These are phyloP conservation scores for Neurospora sublineolata DNA, from an alignment of 495 filamentous ascomycete species.

Conservation along the genomic window DNA sequence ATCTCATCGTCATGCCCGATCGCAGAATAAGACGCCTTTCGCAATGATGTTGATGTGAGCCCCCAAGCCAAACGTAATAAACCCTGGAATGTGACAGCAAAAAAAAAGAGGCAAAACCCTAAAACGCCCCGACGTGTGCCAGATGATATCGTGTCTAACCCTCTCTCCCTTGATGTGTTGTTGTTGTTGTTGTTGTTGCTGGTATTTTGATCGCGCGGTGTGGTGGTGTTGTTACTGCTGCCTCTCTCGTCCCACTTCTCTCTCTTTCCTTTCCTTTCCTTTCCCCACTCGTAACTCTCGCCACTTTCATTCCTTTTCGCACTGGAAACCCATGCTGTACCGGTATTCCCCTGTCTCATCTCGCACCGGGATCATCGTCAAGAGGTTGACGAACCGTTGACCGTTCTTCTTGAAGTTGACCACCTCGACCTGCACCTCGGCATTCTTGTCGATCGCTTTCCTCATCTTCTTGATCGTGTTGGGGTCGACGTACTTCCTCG, in stretches of 20 bases:
- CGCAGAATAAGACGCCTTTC: background rate
- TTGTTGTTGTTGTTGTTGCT: background rate
- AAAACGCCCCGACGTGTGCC: background rate
- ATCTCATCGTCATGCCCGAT: background rate
- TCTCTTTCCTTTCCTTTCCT: background rate
- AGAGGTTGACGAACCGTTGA: conserved; percentile 30
- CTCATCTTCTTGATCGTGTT: conserved; percentile 28
- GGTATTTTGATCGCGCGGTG: background rate
- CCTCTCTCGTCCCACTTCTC: background rate
- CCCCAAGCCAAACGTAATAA: background rate
- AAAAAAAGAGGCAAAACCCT: background rate
- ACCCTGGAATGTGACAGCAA: background rate
- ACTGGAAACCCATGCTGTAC: conserved; percentile 36
- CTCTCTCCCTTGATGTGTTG: background rate
- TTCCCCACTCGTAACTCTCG: background rate
- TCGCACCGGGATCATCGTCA: conserved; percentile 37
- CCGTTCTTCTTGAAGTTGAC: conserved; percentile 41
- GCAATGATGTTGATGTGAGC: background rate
- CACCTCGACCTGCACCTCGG: conserved; percentile 33
- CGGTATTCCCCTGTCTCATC: conserved; percentile 16
- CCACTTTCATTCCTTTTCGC: conserved; percentile 9
- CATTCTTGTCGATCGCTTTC: conserved; percentile 23
- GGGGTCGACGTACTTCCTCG: conserved; percentile 25
- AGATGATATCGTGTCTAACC: background rate
- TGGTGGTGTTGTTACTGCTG: background rate